Evolutionary conservation across 1,139 yeast species (phyloP).

Genomic region (Hansenula lynferdii): DNA sequence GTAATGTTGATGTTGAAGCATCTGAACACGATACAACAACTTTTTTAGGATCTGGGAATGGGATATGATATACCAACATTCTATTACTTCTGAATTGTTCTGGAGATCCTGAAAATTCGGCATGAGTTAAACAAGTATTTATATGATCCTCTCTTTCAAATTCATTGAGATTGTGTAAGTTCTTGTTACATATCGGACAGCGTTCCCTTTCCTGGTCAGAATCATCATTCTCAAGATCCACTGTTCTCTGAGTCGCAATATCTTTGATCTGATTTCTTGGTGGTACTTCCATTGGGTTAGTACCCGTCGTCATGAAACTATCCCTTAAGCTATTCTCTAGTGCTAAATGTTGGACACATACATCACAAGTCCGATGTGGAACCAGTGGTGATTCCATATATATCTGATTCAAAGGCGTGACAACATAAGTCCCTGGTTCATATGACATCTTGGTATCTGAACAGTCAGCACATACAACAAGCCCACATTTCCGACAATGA

Average conservation of each 20-base stretch:
- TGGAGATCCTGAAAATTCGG: conserved; percentile 65
- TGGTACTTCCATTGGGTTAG: conserved; percentile 3
- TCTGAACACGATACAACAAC: conserved; percentile 19
- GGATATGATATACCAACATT: conserved; percentile 80
- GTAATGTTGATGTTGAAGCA: conserved; percentile 11
- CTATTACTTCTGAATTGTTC: conserved; percentile 51
- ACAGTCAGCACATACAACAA: conserved; percentile 67
- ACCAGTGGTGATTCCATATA: conserved; percentile 44
- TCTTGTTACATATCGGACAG: conserved; percentile 55
- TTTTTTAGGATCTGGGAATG: conserved; percentile 33
- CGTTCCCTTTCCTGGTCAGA: conserved; percentile 35
- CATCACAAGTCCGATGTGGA: conserved; percentile 66
- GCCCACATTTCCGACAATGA: conserved; percentile 83
- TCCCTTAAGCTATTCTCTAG: conserved; percentile 28
- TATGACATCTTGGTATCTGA: conserved; percentile 43
- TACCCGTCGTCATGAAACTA: conserved; percentile 2
- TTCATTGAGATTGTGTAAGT: conserved; percentile 32
- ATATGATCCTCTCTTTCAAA: conserved; percentile 62
- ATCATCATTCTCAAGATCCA: conserved; percentile 16
- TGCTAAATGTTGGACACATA: conserved; percentile 57
- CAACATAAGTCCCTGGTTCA: conserved; percentile 36
- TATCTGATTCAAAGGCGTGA: conserved; percentile 33
- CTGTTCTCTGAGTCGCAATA: conserved; percentile 9
- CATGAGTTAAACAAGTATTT: conserved; percentile 57
- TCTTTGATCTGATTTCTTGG: conserved; percentile 8